These are phyloP conservation scores for Mycena sp. DNA, from an alignment of 1,284 basidiomycete species.

Conservation along the genomic window DNA sequence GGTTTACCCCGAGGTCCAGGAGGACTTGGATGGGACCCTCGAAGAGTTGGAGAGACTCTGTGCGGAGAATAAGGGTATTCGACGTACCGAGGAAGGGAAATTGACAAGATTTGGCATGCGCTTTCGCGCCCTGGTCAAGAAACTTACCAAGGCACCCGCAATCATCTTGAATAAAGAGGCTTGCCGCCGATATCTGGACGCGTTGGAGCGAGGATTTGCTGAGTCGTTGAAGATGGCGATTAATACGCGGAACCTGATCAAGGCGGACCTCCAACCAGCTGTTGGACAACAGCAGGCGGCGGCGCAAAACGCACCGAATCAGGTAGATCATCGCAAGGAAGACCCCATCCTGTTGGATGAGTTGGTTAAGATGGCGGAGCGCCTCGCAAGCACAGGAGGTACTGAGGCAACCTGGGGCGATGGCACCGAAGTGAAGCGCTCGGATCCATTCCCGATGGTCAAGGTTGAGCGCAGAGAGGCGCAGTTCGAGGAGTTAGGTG, in stretches of 20 bases:
- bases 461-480: conserved; percentile 7
- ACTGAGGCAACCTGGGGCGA: conserved; percentile 4
- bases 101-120: conserved; percentile 7
- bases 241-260: conserved; percentile 14
- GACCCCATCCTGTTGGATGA: conserved; percentile 9
- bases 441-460: conserved; percentile 5
- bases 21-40: no score
- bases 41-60: no score
- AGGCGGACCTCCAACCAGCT: neutral
- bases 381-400: conserved; percentile 1
- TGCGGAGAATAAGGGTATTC: conserved; percentile 6
- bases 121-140: conserved; percentile 1
- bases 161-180: no score
- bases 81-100: neutral
- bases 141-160: conserved; percentile 5
- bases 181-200: conserved; percentile 4
- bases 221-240: conserved; percentile 4
- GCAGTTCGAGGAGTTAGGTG: conserved; percentile 12
- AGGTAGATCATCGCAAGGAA: conserved; percentile 7
- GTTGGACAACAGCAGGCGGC: neutral
- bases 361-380: conserved; percentile 17
- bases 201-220: conserved; percentile 8
- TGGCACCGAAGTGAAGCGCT: neutral
- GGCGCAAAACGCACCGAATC: no score
- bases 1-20: no score